These are phyloP conservation scores for Phytophthora citrophthora DNA, from an alignment of 352 stramenopile genomes.

Conservation along the genomic window DNA sequence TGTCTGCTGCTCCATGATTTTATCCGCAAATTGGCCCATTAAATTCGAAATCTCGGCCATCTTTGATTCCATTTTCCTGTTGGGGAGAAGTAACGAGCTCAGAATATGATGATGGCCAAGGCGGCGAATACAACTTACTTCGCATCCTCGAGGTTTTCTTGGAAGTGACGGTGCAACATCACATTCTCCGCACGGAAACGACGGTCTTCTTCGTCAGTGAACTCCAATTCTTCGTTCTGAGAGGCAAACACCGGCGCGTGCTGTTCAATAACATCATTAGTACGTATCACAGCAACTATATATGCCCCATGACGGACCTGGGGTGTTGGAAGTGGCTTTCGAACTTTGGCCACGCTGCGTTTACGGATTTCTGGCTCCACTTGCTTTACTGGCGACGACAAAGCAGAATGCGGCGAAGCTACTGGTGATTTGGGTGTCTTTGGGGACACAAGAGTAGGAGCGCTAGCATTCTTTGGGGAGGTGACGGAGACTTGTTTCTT, in stretches of 20 bases:
- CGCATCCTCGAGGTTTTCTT: slow-evolving; percentile 86
- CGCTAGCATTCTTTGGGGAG: slow-evolving; percentile 10
- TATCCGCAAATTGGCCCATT: slow-evolving; percentile 86
- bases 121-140: slow-evolving; percentile 48
- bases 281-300: background rate
- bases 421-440: slow-evolving; percentile 8
- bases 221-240: slow-evolving; percentile 56
- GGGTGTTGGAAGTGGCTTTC: slow-evolving; percentile 4
- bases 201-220: slow-evolving; percentile 67
- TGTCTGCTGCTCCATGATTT: slow-evolving; percentile 83
- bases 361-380: slow-evolving; percentile 16
- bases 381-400: slow-evolving; percentile 15
- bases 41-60: slow-evolving; percentile 87
- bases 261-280: slow-evolving; percentile 17
- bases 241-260: slow-evolving; percentile 44
- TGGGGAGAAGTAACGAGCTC: background rate
- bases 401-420: slow-evolving; percentile 6
- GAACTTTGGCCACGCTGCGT: slow-evolving; percentile 11
- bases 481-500: slow-evolving; percentile 20
- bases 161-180: slow-evolving; percentile 81
- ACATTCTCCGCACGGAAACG: slow-evolving; percentile 79
- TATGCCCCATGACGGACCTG: slow-evolving; percentile 10
- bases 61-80: slow-evolving; percentile 84
- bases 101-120: slow-evolving; percentile 1
- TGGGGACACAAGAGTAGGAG: slow-evolving; percentile 4